Conservation (phyloP, 805 yeast species). For the Hanseniaspora taiwanica region DNA sequence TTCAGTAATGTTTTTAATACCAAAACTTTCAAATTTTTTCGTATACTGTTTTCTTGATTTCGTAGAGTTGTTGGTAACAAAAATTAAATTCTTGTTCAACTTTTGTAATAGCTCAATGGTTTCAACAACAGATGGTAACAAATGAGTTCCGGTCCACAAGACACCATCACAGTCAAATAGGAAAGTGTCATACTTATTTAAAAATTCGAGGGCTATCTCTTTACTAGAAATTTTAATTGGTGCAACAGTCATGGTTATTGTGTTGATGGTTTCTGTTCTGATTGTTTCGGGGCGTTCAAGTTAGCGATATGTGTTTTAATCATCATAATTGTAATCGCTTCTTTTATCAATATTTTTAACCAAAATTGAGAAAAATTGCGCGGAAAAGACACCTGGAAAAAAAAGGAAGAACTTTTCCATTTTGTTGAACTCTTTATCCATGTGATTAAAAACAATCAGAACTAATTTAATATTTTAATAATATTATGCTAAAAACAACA, state of each 20-base stretch:
- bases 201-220: slow-evolving; percentile 37
- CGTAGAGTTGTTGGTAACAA: slow-evolving; percentile 93
- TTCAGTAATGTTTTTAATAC: slow-evolving; percentile 25
- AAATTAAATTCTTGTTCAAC: slow-evolving; percentile 54
- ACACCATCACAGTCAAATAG: slow-evolving; percentile 97
- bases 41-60: slow-evolving; percentile 73
- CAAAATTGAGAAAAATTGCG: no score
- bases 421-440: no score
- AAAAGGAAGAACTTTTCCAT: no score
- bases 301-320: no score
- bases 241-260: neutral
- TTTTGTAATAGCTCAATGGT: slow-evolving; percentile 47
- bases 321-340: no score
- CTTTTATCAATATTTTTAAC: no score
- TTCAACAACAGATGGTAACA: slow-evolving; percentile 68
- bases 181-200: slow-evolving; percentile 67
- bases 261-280: no score
- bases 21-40: slow-evolving; percentile 53
- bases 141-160: slow-evolving; percentile 77
- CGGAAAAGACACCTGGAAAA: no score
- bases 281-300: no score
- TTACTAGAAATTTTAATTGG: slow-evolving; percentile 37
- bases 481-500: no score
- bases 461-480: no score
- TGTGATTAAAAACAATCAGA: no score